Conservation (phyloP, 306 rosid genomes). For the Quercus gilva region DNA sequence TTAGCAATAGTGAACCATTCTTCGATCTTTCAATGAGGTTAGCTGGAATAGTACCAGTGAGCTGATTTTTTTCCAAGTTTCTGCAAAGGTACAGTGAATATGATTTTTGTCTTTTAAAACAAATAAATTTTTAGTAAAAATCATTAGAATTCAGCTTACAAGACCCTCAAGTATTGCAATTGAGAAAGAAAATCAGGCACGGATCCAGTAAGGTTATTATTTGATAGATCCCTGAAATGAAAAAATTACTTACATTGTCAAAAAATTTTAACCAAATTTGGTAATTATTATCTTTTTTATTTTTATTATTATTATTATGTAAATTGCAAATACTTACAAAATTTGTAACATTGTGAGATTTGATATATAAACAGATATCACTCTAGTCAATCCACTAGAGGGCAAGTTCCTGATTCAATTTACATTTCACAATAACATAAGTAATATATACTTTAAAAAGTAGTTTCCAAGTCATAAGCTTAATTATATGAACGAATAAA, state of each 20-base stretch:
- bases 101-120: neutral
- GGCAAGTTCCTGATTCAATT: conserved; percentile 41
- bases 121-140: neutral
- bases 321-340: conserved; percentile 33
- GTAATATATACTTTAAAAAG: neutral
- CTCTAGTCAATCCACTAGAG: conserved; percentile 45
- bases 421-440: neutral
- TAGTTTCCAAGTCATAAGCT: neutral
- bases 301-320: too few relatives aligned
- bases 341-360: conserved; percentile 35
- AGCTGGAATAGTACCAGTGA: conserved; percentile 41
- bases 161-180: conserved; percentile 20
- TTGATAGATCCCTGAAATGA: conserved; percentile 56
- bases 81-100: conserved; percentile 29
- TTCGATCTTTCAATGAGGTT: conserved; percentile 31
- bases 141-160: conserved; percentile 28
- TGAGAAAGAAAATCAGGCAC: conserved; percentile 41
- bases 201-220: conserved; percentile 40
- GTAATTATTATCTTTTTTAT: too few relatives aligned
- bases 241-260: neutral
- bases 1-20: conserved; percentile 34
- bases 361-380: conserved; percentile 33
- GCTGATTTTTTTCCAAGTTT: conserved; percentile 44
- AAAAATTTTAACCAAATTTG: too few relatives aligned
- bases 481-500: neutral